phyloP scores from a whole-genome alignment of 1,139 yeast genomes.

The Debaryomyces coudertii region DNA sequence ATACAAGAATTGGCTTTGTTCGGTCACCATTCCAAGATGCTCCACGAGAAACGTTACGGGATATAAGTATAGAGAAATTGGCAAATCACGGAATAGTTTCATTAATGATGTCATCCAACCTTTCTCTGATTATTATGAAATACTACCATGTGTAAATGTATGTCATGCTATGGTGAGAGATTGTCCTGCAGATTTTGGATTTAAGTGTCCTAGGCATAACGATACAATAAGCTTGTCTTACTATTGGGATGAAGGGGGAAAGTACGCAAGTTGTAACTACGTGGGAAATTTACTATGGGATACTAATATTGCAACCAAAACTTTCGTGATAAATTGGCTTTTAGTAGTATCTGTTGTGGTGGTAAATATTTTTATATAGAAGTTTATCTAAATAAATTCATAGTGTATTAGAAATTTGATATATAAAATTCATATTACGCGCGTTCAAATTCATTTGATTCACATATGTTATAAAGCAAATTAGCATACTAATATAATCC shows the following conservation, averaged over 20 bases:
- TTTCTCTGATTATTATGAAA: constrained; percentile 65
- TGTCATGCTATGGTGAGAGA: constrained; percentile 79
- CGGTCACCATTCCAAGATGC: constrained; percentile 90
- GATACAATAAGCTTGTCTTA: constrained; percentile 49
- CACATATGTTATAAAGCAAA: too few relatives aligned
- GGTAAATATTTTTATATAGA: constrained; percentile 2
- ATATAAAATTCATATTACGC: not conserved
- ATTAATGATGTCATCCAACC: constrained; percentile 65
- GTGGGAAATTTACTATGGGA: constrained; percentile 35
- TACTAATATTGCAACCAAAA: constrained; percentile 11
- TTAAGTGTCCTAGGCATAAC: constrained; percentile 64
- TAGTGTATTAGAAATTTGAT: too few relatives aligned
- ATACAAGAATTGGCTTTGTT: constrained; percentile 88
- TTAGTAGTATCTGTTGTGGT: constrained; percentile 2
- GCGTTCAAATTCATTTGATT: constrained; percentile 3
- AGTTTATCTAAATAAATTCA: not conserved
- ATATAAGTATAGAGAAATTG: constrained; percentile 49
- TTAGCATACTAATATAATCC: not conserved
- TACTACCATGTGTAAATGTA: constrained; percentile 82
- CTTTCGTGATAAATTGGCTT: constrained; percentile 2
- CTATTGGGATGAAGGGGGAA: constrained; percentile 41
- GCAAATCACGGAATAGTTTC: constrained; percentile 63
- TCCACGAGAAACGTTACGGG: constrained; percentile 52
- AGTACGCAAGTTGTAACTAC: constrained; percentile 51
- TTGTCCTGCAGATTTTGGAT: constrained; percentile 79